Evolutionary conservation across 78 protist genomes (phyloP), one percentile per base, ranked within the genome.

Genomic region (Pelomyxa schiedti): DNA sequence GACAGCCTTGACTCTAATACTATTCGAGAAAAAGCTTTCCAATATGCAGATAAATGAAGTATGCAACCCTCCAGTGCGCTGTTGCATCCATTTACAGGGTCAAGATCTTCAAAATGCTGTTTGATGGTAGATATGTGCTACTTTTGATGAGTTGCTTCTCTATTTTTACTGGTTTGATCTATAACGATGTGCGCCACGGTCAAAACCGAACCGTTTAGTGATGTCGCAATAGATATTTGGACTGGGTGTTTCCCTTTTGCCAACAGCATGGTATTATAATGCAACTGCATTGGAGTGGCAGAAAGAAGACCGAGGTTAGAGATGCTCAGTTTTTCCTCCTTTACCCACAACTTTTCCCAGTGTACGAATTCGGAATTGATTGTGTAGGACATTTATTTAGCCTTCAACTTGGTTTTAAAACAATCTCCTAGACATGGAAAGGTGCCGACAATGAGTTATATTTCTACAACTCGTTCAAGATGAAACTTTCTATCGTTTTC

Each of bases 401-500:
- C n/a, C n/a, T n/a, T n/a, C n/a, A n/a, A n/a, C n/a, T n/a, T n/a
- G n/a, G n/a, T n/a, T n/a, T n/a, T n/a, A n/a, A n/a, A n/a, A n/a
- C n/a, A n/a, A n/a, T n/a, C n/a, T n/a, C n/a, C n/a, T n/a, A n/a
- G n/a, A n/a, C n/a, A 53, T 83, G 88, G 88, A 32, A 32, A 28
- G 84, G 92, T 37, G 28, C 96, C 28, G 82, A 69, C 8, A 95
- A 95, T 92, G 83, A 90, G 72, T 86, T 97, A 75, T 75, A 67
- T 39, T 94, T 79, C 86, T 71, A 77, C 89, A 97, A 98, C 88
- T 91, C 98, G 32, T 81, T 92, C 96, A 98, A 98, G 85, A 98
- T 98, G 99, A 98, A 98, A 86, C 8, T 92, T 35, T 81, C 99
- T 39, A 84, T 98, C 30, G 30, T 98, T 24, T 22, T 94, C 37